A percentile compares a stretch with the other conserved stretches of the same genome.
Evolutionary conservation across 768 basidiomycete genomes (phyloP).

Genomic region (Leccinum disarticulatum): DNA sequence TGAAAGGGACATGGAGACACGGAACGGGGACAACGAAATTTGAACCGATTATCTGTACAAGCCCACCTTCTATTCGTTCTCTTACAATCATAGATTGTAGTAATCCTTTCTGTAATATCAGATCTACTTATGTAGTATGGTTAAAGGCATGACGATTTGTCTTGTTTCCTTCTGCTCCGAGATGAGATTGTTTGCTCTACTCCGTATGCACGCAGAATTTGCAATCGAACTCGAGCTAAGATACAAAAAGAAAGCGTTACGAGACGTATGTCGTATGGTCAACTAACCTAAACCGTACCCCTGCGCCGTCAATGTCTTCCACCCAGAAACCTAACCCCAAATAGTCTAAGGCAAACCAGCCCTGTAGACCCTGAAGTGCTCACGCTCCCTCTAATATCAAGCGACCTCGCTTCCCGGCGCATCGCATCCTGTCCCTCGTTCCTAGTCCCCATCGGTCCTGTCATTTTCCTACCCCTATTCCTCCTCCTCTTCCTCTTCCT

Average conservation of each 20-base stretch:
- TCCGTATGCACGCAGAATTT: background rate
- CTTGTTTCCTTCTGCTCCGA: background rate
- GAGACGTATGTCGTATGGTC: background rate
- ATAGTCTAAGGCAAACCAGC: background rate
- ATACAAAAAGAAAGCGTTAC: background rate
- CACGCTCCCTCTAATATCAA: background rate
- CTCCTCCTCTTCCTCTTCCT: slow-evolving; percentile 38
- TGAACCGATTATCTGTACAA: background rate
- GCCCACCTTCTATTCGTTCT: background rate
- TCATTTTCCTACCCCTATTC: background rate
- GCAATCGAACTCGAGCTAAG: background rate
- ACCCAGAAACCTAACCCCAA: background rate
- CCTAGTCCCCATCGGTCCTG: background rate
- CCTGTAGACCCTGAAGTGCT: background rate
- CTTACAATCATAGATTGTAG: background rate
- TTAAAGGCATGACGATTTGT: background rate
- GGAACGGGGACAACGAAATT: background rate
- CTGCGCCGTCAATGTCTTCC: background rate
- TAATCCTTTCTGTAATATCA: background rate
- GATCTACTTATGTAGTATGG: background rate
- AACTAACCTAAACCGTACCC: background rate
- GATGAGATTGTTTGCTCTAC: background rate
- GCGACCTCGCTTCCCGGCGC: background rate
- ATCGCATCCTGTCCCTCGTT: background rate
- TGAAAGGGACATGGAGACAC: background rate